These are phyloP conservation scores for Euphorbia tirucalli DNA, from an alignment of 345 rosid genomes.

Conservation along the genomic window DNA sequence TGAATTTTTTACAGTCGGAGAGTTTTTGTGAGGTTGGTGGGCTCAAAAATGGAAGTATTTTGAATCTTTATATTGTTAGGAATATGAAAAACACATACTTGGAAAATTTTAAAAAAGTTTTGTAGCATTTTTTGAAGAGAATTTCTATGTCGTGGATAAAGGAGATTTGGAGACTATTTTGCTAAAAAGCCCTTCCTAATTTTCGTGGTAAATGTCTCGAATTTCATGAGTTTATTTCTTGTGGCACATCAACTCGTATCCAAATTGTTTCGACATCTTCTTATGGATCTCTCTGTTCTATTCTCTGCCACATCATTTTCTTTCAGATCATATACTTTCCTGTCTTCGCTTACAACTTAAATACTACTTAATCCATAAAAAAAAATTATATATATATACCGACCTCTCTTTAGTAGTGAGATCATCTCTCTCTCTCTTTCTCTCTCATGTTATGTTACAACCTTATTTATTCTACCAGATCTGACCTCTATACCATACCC, in stretches of 20 bases:
- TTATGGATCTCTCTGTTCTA: slow-evolving; percentile 13
- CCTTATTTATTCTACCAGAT: slow-evolving; percentile 31
- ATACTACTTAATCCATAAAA: neutral
- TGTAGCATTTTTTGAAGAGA: too few species aligned
- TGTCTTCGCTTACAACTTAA: slow-evolving; percentile 17
- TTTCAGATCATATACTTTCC: slow-evolving; percentile 25
- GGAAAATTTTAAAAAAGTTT: too few species aligned
- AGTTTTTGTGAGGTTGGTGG: too few species aligned
- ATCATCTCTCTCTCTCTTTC: neutral
- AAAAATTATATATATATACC: neutral
- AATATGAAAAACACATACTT: too few species aligned
- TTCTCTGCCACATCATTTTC: slow-evolving; percentile 25
- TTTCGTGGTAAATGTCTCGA: slow-evolving; percentile 2
- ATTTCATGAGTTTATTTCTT: neutral
- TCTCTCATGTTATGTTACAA: neutral
- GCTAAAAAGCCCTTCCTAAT: neutral
- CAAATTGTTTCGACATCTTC: slow-evolving; percentile 13
- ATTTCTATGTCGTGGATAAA: too few species aligned
- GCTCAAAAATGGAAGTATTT: too few species aligned
- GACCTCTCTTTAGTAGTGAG: neutral
- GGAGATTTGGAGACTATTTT: too few species aligned
- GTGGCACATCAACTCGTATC: slow-evolving; percentile 19
- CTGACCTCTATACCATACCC: slow-evolving; percentile 23
- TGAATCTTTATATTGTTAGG: too few species aligned
- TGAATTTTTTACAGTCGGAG: too few species aligned